Evolutionary conservation across 139 green algal genomes (phyloP), one percentile per base, ranked within the genome.

Genomic region (Eudorina sp.): DNA sequence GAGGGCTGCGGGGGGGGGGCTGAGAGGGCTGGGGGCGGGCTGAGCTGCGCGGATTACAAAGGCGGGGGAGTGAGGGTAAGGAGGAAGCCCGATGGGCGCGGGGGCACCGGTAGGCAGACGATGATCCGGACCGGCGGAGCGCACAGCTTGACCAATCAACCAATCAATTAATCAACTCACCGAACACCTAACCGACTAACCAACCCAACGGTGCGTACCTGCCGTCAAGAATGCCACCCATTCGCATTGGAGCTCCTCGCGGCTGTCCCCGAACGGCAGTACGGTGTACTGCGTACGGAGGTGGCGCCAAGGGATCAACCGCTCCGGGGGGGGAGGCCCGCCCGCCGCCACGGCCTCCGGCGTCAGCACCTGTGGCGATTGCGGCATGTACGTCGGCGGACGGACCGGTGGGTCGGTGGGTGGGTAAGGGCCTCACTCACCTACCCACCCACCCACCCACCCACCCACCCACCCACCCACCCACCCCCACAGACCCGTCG

Each of bases 391-490:
- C 48, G 48, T 55, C 48, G 11, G 48, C 48, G 48, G 48, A 55
- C 48, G 13, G 48, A 13, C 48, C 48, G 48, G 48, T 9, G 48
- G 48, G 11, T 9, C 11, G 48, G 48, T 13, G 48, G 48, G 48
- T 9, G 11, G 48, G 48, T 55, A 9, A 13, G 48, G 13, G 48
- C 48, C 48, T 55, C 48, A 13, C 48, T n/a, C n/a, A n/a, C n/a
- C n/a, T n/a, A n/a, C n/a, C n/a, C n/a, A n/a, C n/a, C n/a, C n/a
- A n/a, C n/a, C n/a, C n/a, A n/a, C n/a, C 70, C 13, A 36, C 70
- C 70, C 40, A 55, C 18, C 58, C n/a, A n/a, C 58, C 58, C 31
- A 69, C 76, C 51, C 53, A 84, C 58, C 58, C 51, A 84, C 76
- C 51, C 53, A 84, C 16, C 51, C 51, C 70, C 38, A 13, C 51